Evolutionary conservation across 2,329 filamentous ascomycete species (phyloP).

Genomic region (Cladosporium sp.): DNA sequence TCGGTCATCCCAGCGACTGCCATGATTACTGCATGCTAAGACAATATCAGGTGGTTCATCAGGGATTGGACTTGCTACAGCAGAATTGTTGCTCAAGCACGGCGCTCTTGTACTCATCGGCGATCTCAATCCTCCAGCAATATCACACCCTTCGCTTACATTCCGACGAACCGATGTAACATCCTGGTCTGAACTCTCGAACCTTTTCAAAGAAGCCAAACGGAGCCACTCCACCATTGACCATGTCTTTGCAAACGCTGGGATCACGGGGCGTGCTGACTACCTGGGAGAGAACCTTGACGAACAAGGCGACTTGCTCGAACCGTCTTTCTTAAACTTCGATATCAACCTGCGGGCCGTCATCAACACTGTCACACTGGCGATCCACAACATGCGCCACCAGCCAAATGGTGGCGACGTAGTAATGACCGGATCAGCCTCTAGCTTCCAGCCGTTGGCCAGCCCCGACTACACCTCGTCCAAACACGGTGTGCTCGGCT

Average conservation of each 20-base stretch:
- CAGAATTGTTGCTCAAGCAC: constrained; percentile 51
- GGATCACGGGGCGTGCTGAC: constrained; percentile 49
- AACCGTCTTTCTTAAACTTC: constrained; percentile 39
- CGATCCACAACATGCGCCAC: constrained; percentile 49
- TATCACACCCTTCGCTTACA: constrained; percentile 32
- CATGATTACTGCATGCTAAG: not conserved
- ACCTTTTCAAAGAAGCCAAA: constrained; percentile 54
- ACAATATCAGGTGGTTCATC: constrained; percentile 53
- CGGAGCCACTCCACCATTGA: constrained; percentile 46
- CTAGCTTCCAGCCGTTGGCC: constrained; percentile 53
- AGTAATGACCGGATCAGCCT: constrained; percentile 55
- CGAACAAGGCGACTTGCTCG: constrained; percentile 29
- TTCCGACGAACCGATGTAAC: constrained; percentile 52
- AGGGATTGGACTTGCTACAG: constrained; percentile 61
- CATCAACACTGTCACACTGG: constrained; percentile 44
- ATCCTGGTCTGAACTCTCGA: constrained; percentile 51
- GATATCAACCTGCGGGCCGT: constrained; percentile 47
- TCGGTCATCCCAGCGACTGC: not conserved
- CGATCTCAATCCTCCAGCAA: constrained; percentile 51
- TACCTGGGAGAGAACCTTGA: constrained; percentile 40
- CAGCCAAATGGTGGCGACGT: constrained; percentile 53
- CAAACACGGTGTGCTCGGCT: constrained; percentile 58
- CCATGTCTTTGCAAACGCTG: constrained; percentile 57
- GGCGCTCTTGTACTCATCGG: constrained; percentile 58
- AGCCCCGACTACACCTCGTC: constrained; percentile 55